Conservation (phyloP, 768 basidiomycete species). For the Russula griseocarnosa region DNA sequence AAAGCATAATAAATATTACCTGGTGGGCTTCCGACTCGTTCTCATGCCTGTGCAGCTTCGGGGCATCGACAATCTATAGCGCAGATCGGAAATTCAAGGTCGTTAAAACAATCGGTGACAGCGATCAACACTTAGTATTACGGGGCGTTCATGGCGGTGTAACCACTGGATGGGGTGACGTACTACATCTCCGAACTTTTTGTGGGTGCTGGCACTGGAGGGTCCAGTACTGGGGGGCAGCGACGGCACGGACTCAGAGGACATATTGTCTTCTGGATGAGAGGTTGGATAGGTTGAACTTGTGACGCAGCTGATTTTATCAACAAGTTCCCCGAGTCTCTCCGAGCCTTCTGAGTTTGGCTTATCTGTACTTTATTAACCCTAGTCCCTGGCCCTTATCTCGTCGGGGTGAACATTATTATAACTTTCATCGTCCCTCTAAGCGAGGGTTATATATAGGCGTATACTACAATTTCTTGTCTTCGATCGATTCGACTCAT, state of each 20-base stretch:
- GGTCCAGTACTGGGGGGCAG: constrained; percentile 28
- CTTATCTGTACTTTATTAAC: too few species aligned
- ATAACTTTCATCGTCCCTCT: too few species aligned
- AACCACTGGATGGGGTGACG: constrained; percentile 29
- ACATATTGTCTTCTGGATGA: constrained; percentile 26
- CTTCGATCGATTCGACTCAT: background rate
- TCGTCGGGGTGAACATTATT: too few species aligned
- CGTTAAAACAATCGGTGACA: constrained; percentile 32
- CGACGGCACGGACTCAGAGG: constrained; percentile 20
- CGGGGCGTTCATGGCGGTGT: constrained; percentile 14
- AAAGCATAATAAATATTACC: constrained; percentile 38
- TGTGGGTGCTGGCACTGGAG: constrained; percentile 30
- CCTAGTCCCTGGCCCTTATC: too few species aligned
- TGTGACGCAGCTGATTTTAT: background rate
- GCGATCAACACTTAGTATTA: constrained; percentile 29
- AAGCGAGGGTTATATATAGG: background rate
- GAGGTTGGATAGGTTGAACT: background rate
- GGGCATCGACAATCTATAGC: constrained; percentile 63
- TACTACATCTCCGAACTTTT: constrained; percentile 43
- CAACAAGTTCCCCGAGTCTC: too few species aligned
- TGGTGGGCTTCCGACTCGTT: constrained; percentile 86
- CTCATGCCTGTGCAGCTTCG: constrained; percentile 68
- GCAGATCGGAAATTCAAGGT: constrained; percentile 27
- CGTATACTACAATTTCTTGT: background rate
- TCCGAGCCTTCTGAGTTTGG: too few species aligned